Base-by-base conservation (phyloP, 257 asterid genomes). In the Nicotiana noctiflora region DNA sequence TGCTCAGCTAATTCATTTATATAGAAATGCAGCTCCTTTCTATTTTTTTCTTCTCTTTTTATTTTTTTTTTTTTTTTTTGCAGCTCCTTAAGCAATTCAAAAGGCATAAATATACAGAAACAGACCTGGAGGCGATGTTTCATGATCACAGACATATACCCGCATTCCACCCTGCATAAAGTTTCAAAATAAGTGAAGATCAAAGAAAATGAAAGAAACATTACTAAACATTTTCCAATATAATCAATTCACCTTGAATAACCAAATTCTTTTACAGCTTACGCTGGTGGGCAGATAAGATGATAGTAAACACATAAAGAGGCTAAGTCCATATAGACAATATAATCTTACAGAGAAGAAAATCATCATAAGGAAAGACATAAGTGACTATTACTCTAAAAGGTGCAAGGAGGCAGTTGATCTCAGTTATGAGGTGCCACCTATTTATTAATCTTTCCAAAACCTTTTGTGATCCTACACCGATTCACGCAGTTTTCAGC, bases 121-220 rank as follows among this genome's bases (percentile, higher is more conserved):
- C 37, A 81, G 79, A 93, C 98, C 97, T 86, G 98, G 98, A 68
- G 98, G 94, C 25, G 92, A 84, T 17, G 98, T 92, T 74, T 94
- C 93, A 62, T 86, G 98, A 81, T 90, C 93, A 64, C 96, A 92
- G 51, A 93, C 75, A 88, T 93, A 94, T 76, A 91, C 93, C 65
- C 97, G 89, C 86, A 91, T 85, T 63, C 96, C 89, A 55, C 90
- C 96, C 96, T 93, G 96, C 92, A 91, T 77, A 85, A 85, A 53
- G 51, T 84, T 62, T 55, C 75, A 34, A 85, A 79, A 51, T 74
- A 46, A 74, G 79, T 74, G 62, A 44, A 74, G 25, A 18, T 49
- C 44, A 74, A 74, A 74, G 44, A 74, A 74, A 53, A 74, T 8
- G 46, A 32, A 72, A 49, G 79, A 49, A 49, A 34, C 44, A 74